Evolutionary conservation across 2,329 filamentous ascomycete genomes (phyloP).

Genomic region (Xylariaceae sp.): DNA sequence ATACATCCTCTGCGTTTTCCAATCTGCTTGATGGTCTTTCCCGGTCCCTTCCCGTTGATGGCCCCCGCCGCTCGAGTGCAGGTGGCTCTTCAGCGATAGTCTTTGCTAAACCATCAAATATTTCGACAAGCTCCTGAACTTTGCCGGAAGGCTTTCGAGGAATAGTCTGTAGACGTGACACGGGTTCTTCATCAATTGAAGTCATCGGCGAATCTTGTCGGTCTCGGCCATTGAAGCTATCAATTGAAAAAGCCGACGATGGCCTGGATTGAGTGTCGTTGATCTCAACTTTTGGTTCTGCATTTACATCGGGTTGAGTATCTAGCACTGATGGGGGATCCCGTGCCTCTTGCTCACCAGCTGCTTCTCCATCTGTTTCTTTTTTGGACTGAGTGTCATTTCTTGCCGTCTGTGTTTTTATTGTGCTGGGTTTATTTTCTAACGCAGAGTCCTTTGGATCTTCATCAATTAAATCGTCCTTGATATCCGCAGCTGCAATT

Average conservation of each 20-base stretch:
- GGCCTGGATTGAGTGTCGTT: conserved; percentile 31
- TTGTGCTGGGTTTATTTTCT: conserved; percentile 1
- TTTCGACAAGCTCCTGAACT: conserved; percentile 53
- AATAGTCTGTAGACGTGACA: conserved; percentile 24
- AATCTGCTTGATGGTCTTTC: conserved; percentile 11
- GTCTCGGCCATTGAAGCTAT: conserved; percentile 35
- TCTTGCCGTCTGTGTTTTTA: not conserved
- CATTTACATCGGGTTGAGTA: not conserved
- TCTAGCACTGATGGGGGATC: not conserved
- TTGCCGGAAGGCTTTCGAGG: conserved; percentile 44
- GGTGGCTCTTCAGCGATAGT: conserved; percentile 33
- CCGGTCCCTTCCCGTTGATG: conserved; percentile 4
- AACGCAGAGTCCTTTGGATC: not conserved
- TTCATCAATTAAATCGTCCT: conserved; percentile 9
- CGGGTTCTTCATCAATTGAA: conserved; percentile 47
- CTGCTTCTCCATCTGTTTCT: not conserved
- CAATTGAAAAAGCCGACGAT: conserved; percentile 33
- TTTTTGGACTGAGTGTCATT: not conserved
- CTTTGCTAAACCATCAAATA: conserved; percentile 51
- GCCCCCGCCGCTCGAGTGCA: conserved; percentile 9
- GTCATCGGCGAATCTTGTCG: conserved; percentile 49
- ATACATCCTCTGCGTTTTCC: conserved; percentile 8
- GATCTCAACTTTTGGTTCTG: conserved; percentile 15
- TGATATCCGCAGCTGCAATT: conserved; percentile 3
- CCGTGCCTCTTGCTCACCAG: not conserved